Evolutionary conservation across 768 basidiomycete species (phyloP).

Genomic region (Leccinum disarticulatum): DNA sequence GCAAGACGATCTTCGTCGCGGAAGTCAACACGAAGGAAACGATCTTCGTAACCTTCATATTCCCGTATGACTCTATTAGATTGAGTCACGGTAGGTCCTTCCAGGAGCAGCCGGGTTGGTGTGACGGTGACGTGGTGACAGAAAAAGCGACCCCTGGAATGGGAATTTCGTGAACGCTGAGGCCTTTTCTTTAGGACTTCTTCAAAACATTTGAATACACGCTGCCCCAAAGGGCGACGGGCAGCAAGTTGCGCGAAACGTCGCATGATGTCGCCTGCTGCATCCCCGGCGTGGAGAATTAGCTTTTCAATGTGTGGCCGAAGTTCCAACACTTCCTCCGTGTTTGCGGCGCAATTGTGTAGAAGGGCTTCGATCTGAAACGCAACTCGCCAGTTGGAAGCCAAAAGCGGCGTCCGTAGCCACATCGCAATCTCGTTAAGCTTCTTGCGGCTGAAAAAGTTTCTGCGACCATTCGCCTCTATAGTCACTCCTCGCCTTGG

Average conservation of each 20-base stretch:
- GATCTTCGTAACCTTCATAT: slow-evolving; percentile 57
- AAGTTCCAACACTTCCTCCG: slow-evolving; percentile 52
- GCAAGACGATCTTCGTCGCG: slow-evolving; percentile 79
- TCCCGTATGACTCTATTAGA: slow-evolving; percentile 79
- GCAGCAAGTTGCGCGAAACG: slow-evolving; percentile 52
- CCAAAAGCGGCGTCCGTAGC: slow-evolving; percentile 42
- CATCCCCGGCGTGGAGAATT: slow-evolving; percentile 32
- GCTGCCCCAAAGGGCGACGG: slow-evolving; percentile 42
- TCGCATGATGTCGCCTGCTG: slow-evolving; percentile 52
- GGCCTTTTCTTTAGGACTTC: slow-evolving; percentile 28
- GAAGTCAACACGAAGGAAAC: slow-evolving; percentile 83
- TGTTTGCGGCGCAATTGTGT: slow-evolving; percentile 60
- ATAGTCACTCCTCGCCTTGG: slow-evolving; percentile 39
- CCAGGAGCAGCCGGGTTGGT: slow-evolving; percentile 69
- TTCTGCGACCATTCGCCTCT: slow-evolving; percentile 43
- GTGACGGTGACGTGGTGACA: slow-evolving; percentile 78
- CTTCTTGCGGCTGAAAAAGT: slow-evolving; percentile 50
- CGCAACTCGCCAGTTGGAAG: slow-evolving; percentile 55
- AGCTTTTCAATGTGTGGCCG: slow-evolving; percentile 45
- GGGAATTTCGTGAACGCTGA: slow-evolving; percentile 21
- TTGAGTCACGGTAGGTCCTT: slow-evolving; percentile 74
- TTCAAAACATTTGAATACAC: slow-evolving; percentile 47
- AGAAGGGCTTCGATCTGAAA: slow-evolving; percentile 78
- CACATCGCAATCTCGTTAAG: slow-evolving; percentile 47
- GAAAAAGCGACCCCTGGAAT: slow-evolving; percentile 46